Evolutionary conservation across 768 basidiomycete genomes (phyloP), one percentile per base, ranked within the genome.

Genomic region (Leccinum pellstonianum): DNA sequence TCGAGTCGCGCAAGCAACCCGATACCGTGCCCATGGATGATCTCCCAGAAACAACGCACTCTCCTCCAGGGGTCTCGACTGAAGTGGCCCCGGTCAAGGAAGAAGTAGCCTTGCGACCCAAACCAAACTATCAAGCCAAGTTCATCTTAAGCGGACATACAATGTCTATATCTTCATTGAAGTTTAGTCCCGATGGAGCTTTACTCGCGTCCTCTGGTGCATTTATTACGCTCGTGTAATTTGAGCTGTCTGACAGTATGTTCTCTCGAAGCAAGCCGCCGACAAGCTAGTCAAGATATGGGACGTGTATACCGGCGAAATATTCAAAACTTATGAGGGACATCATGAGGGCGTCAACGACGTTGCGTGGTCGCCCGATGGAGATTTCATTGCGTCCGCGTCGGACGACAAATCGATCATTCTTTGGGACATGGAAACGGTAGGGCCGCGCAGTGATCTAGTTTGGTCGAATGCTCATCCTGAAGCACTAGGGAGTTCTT

Each of bases 341-440:
- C 91, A 94, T 68, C 80, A 80, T 7, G 82, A 87, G 70, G 96
- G 96, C 2, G 86, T 98, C 61, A 95, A 93, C 51, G 93, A 96
- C 68, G 76, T 98, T 61, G 89, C 93, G 17, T 96, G 95, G 90
- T 92, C 94, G 0, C 77, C 77, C 56, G 90, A 96, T 69, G 87
- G 86, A 23, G 83, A 88, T 57, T 89, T 87, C 68, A 74, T 98
- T 37, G 95, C 96, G 1, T 93, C 93, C 43, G 95, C 93, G 0
- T 96, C 93, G 4, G 96, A 99, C 72, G 96, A 98, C 74, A 89
- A 90, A 65, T 90, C 90, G 0, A 84, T 96, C 58, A 81, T 87
- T 31, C 83, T 97, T 60, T 96, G 95, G 95, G 84, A 85, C 68
- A 74, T 90, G 67, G 86, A 90, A 65, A 71, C 79, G 56, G 91